Evolutionary conservation across 805 yeast genomes (phyloP).

Genomic region (Grigorovia transvaalensis): DNA sequence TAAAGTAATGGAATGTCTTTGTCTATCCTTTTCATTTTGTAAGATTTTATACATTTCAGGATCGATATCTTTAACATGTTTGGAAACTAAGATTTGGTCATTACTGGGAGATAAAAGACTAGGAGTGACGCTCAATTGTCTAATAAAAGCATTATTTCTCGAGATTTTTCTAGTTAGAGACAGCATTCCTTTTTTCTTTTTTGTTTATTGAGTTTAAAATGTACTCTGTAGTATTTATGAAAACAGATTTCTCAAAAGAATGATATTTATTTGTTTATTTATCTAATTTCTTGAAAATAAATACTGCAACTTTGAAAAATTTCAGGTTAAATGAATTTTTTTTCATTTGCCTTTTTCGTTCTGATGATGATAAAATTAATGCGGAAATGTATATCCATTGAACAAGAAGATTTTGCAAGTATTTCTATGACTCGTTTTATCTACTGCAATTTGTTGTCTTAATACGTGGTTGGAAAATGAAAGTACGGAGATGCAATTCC

Average conservation of each 20-base stretch:
- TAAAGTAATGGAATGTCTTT: constrained; percentile 81
- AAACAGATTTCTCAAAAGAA: too few species aligned
- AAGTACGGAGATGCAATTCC: neutral
- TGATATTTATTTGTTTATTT: too few species aligned
- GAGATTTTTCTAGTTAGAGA: neutral
- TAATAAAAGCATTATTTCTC: neutral
- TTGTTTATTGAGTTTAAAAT: neutral
- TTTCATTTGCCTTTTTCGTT: too few species aligned
- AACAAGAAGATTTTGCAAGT: too few species aligned
- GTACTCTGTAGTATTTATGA: too few species aligned
- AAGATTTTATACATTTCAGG: constrained; percentile 79
- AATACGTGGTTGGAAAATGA: neutral
- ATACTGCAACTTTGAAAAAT: too few species aligned
- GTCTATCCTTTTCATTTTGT: constrained; percentile 70
- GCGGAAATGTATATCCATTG: too few species aligned
- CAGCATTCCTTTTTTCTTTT: neutral
- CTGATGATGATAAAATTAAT: too few species aligned
- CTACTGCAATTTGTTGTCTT: too few species aligned
- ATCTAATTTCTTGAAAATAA: too few species aligned
- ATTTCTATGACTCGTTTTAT: too few species aligned
- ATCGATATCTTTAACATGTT: constrained; percentile 58
- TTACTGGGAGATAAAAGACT: constrained; percentile 1
- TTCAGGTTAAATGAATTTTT: too few species aligned
- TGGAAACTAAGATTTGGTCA: constrained; percentile 39
- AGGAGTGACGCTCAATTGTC: constrained; percentile 4